Evolutionary conservation across 106 monocot species (phyloP).

Genomic region (Chionographis japonica): DNA sequence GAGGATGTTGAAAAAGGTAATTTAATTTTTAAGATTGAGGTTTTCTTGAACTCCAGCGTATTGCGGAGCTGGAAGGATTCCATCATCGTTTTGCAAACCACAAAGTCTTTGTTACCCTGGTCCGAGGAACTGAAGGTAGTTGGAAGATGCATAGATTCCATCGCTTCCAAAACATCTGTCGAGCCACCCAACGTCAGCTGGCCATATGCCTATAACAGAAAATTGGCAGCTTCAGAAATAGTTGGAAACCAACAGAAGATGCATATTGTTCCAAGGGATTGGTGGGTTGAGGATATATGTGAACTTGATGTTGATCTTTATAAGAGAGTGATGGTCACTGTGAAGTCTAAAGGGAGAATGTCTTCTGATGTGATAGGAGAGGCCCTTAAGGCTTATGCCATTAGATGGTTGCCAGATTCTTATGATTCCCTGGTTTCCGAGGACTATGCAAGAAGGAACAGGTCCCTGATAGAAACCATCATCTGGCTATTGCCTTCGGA

Average conservation of each 20-base stretch:
- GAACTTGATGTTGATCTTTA: constrained; percentile 62
- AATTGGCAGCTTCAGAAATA: constrained; percentile 17
- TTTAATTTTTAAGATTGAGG: constrained; percentile 61
- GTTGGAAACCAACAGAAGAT: constrained; percentile 16
- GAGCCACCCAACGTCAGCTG: constrained; percentile 52
- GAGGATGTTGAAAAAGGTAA: constrained; percentile 66
- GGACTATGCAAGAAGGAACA: constrained; percentile 43
- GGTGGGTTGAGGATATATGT: constrained; percentile 82
- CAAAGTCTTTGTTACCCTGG: constrained; percentile 46
- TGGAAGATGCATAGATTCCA: constrained; percentile 57
- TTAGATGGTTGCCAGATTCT: constrained; percentile 57
- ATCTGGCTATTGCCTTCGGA: constrained; percentile 60
- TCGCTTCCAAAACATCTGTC: constrained; percentile 53
- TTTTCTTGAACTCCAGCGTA: constrained; percentile 54
- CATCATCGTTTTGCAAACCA: constrained; percentile 55
- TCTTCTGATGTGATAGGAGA: constrained; percentile 40
- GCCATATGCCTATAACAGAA: constrained; percentile 57
- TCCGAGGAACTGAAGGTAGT: constrained; percentile 49
- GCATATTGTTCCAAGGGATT: constrained; percentile 47
- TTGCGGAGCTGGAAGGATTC: constrained; percentile 76
- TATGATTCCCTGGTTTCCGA: constrained; percentile 50
- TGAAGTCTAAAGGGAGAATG: constrained; percentile 49
- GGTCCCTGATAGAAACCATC: constrained; percentile 58
- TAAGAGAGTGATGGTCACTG: constrained; percentile 56
- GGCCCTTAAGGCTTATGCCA: constrained; percentile 55